A percentile compares a stretch with the other conserved stretches of the same genome.
phyloP scores from a whole-genome alignment of 352 stramenopile genomes.

The Pythium brassicae region DNA sequence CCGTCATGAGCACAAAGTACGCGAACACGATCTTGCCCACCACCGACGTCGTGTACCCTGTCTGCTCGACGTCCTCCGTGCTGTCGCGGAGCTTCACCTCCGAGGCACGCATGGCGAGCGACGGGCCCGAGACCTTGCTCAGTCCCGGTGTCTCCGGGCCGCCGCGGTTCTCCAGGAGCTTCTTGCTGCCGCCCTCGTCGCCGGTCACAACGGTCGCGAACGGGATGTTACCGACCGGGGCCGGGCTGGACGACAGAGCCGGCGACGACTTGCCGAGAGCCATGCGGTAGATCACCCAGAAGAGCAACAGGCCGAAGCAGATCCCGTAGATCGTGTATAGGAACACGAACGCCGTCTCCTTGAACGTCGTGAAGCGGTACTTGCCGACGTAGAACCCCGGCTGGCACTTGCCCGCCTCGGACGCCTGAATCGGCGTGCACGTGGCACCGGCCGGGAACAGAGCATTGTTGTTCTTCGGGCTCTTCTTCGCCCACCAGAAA shows the following conservation, averaged over 20 bases:
- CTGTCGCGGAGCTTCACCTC: constrained; percentile 41
- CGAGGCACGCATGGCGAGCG: constrained; percentile 34
- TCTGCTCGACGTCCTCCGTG: constrained; percentile 49
- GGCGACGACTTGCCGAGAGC: constrained; percentile 8
- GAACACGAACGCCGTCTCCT: constrained; percentile 35
- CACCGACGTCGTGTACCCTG: constrained; percentile 37
- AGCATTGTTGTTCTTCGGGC: constrained; percentile 67
- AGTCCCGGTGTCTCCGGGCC: constrained; percentile 39
- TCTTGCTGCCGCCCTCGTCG: constrained; percentile 37
- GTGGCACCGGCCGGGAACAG: constrained; percentile 52
- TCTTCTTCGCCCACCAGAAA: constrained; percentile 51
- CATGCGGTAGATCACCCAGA: constrained; percentile 24
- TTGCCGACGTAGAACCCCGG: constrained; percentile 13
- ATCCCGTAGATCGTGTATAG: constrained; percentile 49
- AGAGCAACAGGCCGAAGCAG: constrained; percentile 27
- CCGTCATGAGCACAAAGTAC: constrained; percentile 57
- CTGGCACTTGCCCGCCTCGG: constrained; percentile 23
- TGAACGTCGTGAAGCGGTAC: constrained; percentile 57
- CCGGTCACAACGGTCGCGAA: constrained; percentile 12
- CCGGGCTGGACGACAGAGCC: too few species aligned
- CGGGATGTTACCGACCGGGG: constrained; percentile 9
- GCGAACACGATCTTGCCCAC: constrained; percentile 39
- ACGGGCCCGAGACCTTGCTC: constrained; percentile 26
- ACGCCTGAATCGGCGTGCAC: constrained; percentile 26
- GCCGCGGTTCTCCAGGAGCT: constrained; percentile 50